Base-by-base conservation (phyloP, 768 basidiomycete species). In the Phlebiopsis flavidoalba region DNA sequence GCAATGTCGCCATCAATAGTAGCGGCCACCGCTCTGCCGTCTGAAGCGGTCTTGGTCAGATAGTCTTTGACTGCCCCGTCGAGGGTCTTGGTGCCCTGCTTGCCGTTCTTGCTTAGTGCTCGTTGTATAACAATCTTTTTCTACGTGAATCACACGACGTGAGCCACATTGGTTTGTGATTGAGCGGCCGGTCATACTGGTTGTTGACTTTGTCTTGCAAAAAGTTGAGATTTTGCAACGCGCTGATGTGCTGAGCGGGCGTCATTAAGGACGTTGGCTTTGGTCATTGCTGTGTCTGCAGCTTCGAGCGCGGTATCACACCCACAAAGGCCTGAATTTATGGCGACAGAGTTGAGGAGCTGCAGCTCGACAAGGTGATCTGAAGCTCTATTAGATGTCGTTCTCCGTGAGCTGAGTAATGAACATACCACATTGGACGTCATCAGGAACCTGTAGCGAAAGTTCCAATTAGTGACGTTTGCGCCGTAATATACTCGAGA, bases 221-320 rank as follows among this genome's bases (percentile, higher is more conserved):
- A 35, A 57, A 57, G 37, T 57, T 57, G 15, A 57, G 26, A 17
- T 57, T 57, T 12, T 24, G 17, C 17, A 57, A 35, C 15, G 33
- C 55, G 55, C 55, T 57, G 55, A 57, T 57, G 37, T 22, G 21
- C 36, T 43, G 37, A n/a, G 55, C 35, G 11, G n/a, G 55, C 55
- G 43, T 24, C 12, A 10, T 26, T 15, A 21, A 57, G 55, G 1
- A 57, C 11, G 12, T 11, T 26, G 15, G 36, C 55, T 36, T 57
- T 57, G 17, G 21, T 53, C 33, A 2, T 33, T 1, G 5, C 43
- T 5, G 17, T 3, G 45, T 47, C 55, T 8, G 55, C 55, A 10
- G 17, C 26, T 45, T 22, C 43, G 17, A 57, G 36, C 2, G 55
- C 55, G 5, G 55, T 10, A 57, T 11, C 17, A 57, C 37, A n/a